Conservation (phyloP, 768 basidiomycete genomes). For the Mycena metata region DNA sequence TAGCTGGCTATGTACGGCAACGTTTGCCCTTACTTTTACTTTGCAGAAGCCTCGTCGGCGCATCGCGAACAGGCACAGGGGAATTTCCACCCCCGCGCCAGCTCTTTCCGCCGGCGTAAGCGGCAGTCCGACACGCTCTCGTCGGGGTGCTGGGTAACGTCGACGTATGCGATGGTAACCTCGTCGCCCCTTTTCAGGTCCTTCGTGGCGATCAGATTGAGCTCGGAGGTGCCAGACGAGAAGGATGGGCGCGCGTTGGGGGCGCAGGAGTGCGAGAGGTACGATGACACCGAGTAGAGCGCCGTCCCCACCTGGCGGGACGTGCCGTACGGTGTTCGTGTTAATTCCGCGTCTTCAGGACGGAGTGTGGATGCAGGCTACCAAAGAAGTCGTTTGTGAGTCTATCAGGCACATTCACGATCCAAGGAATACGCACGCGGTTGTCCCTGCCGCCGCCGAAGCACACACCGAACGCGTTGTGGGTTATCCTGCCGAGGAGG, state of each 20-base stretch:
- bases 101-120: conserved; percentile 75
- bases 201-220: conserved; percentile 76
- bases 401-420: background rate
- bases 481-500: conserved; percentile 78
- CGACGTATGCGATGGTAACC: conserved; percentile 82
- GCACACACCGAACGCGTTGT: conserved; percentile 84
- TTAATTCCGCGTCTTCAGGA: conserved; percentile 80
- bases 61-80: conserved; percentile 81
- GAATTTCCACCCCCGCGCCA: conserved; percentile 87
- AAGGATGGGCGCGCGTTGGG: conserved; percentile 79
- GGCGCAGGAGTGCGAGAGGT: conserved; percentile 81
- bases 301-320: conserved; percentile 81
- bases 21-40: conserved; percentile 6
- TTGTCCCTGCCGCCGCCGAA: conserved; percentile 76
- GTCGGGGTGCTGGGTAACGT: conserved; percentile 67
- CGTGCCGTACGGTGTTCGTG: conserved; percentile 84
- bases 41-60: conserved; percentile 58
- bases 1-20: background rate
- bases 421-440: conserved; percentile 60
- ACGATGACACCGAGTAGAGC: conserved; percentile 82
- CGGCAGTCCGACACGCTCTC: conserved; percentile 71
- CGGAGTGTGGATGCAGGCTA: conserved; percentile 68
- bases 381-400: background rate
- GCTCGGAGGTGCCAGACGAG: conserved; percentile 72
- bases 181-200: conserved; percentile 83